Evolutionary conservation across 768 basidiomycete genomes (phyloP), one percentile per base, ranked within the genome.

Genomic region (Amanita inopinata): DNA sequence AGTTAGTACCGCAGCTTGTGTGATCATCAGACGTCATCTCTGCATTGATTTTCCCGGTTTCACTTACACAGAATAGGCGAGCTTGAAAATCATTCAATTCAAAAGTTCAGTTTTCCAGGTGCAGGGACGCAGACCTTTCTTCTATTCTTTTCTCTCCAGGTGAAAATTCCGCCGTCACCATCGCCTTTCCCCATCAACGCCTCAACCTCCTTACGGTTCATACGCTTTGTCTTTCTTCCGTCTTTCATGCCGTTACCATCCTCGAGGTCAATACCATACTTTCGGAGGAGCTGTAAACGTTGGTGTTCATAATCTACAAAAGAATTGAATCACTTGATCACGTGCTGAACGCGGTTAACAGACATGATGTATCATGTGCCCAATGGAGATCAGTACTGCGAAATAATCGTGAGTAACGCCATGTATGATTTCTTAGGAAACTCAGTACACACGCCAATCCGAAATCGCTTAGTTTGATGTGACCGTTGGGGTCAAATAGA

Each of bases 321-420:
- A n/a, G 40, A 33, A 47, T 39, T 40, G 31, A 43, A 49, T 56
- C 46, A 56, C 47, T 46, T 42, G 32, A 32, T 38, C 37, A 24
- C 36, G n/a, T 25, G 33, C 28, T 35, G 25, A 22, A 30, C 4
- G 12, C n/a, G 33, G 20, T 37, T 32, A 47, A 56, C 62, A 46
- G 47, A 89, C 88, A 93, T 43, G 83, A 83, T 19, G 90, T 92
- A 63, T 98, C 92, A 62, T 97, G 92, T 15, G 90, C 88, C 93
- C 93, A 96, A 63, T 94, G 93, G 46, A 91, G 72, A 69, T 92
- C 85, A 45, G 89, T 87, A 42, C 86, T 90, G 58, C 53, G 40
- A 35, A 2, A 49, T 40, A 51, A 49, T 38, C 41, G 50, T 45
- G 49, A 50, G 35, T 49, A 45, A 41, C 17, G 43, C 40, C 43